These are phyloP conservation scores for Agarophyton chilense DNA, from an alignment of 23 red algal species.

Conservation along the genomic window DNA sequence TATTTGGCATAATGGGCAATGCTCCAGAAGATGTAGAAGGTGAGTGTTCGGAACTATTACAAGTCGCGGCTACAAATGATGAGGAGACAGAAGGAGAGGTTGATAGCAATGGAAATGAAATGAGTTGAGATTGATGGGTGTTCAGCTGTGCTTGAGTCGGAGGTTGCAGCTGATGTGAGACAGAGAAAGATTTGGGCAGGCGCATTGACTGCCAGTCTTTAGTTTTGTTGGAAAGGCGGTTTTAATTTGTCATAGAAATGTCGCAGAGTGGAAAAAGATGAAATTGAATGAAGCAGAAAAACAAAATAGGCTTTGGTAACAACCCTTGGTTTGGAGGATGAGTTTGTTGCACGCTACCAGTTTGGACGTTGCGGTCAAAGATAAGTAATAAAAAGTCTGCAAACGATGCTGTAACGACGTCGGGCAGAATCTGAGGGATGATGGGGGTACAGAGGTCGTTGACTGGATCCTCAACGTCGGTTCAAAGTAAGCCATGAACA, in stretches of 20 bases:
- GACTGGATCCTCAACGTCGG: conserved; percentile 34
- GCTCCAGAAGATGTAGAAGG: background rate
- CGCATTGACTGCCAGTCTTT: conserved; percentile 6
- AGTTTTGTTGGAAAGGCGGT: conserved; percentile 31
- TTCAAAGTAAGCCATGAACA: conserved; percentile 48
- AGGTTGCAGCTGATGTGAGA: too few relatives aligned
- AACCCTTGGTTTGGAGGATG: conserved; percentile 12
- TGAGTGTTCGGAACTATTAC: too few relatives aligned
- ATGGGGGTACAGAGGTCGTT: background rate
- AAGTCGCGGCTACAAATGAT: conserved; percentile 19
- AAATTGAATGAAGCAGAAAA: conserved; percentile 39
- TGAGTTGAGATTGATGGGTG: background rate
- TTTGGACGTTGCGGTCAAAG: conserved; percentile 18
- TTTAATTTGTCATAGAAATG: conserved; percentile 28
- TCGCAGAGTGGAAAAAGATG: conserved; percentile 17
- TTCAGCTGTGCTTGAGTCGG: background rate
- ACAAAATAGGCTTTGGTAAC: conserved; percentile 30
- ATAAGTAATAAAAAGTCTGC: conserved; percentile 54
- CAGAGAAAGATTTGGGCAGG: too few relatives aligned
- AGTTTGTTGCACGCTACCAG: conserved; percentile 26
- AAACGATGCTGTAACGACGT: conserved; percentile 15
- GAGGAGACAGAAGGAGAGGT: background rate
- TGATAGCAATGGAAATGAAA: background rate
- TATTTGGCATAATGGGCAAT: background rate
- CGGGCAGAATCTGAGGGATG: conserved; percentile 31